phyloP scores from a whole-genome alignment of 805 yeast genomes.

The Nakazawaea wickerhamii region DNA sequence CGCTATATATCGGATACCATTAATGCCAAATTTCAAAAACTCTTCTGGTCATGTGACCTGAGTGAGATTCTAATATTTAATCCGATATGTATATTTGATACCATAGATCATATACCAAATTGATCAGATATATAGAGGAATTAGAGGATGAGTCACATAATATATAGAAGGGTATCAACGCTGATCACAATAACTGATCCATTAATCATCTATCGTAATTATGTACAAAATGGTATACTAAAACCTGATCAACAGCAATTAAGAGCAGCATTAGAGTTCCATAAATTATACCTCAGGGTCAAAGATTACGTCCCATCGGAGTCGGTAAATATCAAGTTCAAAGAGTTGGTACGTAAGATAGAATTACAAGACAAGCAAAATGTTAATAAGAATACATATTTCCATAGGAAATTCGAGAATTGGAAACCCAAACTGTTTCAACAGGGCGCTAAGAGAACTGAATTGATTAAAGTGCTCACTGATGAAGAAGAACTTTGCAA shows the following conservation, averaged over 20 bases:
- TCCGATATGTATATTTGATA: too few species aligned
- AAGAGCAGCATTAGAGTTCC: slow-evolving; percentile 59
- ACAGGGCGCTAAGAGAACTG: slow-evolving; percentile 20
- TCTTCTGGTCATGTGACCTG: too few species aligned
- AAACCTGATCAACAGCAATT: slow-evolving; percentile 53
- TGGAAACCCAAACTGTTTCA: slow-evolving; percentile 26
- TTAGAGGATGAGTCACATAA: too few species aligned
- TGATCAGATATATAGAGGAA: too few species aligned
- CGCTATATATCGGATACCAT: too few species aligned
- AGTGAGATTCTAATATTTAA: too few species aligned
- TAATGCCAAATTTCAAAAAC: too few species aligned
- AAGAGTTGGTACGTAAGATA: slow-evolving; percentile 29
- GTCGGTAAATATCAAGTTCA: slow-evolving; percentile 38
- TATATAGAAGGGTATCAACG: too few species aligned
- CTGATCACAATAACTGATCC: slow-evolving; percentile 59
- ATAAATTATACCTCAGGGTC: slow-evolving; percentile 50
- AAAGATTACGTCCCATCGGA: slow-evolving; percentile 55
- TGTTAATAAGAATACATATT: slow-evolving; percentile 14
- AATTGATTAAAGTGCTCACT: slow-evolving; percentile 43
- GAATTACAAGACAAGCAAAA: slow-evolving; percentile 19
- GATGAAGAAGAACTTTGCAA: slow-evolving; percentile 57
- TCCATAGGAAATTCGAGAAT: slow-evolving; percentile 24
- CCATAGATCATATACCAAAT: too few species aligned
- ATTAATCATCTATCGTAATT: slow-evolving; percentile 46
- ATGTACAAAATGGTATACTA: slow-evolving; percentile 45